Conservation (phyloP, 306 rosid species). For the Prinsepia uniflora region DNA sequence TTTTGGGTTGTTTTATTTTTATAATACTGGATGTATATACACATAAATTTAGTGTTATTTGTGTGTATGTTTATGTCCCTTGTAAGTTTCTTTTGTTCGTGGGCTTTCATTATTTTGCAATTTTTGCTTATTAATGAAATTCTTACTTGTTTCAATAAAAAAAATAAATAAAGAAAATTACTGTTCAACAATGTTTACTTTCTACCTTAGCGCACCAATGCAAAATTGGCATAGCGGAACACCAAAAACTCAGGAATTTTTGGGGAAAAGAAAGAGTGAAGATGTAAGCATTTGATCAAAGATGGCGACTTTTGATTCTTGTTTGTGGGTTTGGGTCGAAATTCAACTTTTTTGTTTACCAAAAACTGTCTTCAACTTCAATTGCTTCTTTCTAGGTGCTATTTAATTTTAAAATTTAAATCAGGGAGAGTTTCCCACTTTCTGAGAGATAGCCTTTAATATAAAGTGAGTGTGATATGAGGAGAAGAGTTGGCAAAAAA, state of each 20-base stretch:
- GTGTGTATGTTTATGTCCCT: too few species aligned
- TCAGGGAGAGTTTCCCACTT: slow-evolving; percentile 15
- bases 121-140: too few species aligned
- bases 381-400: not conserved
- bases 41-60: too few species aligned
- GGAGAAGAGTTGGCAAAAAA: too few species aligned
- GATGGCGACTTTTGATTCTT: too few species aligned
- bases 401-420: slow-evolving; percentile 8
- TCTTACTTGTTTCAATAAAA: too few species aligned
- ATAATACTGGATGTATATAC: too few species aligned
- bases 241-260: not conserved
- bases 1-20: too few species aligned
- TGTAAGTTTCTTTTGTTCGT: too few species aligned
- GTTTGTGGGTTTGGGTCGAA: not conserved
- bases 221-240: not conserved
- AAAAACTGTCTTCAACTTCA: not conserved
- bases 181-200: not conserved
- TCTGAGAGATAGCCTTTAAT: not conserved
- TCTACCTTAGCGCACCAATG: not conserved
- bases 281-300: not conserved
- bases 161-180: not conserved
- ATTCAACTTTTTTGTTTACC: not conserved
- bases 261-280: not conserved
- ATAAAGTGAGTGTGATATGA: too few species aligned
- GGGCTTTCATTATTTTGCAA: too few species aligned